Evolutionary conservation across 495 filamentous ascomycete species (phyloP), one percentile per base, ranked within the genome.

Genomic region (Sordaria brevicollis): DNA sequence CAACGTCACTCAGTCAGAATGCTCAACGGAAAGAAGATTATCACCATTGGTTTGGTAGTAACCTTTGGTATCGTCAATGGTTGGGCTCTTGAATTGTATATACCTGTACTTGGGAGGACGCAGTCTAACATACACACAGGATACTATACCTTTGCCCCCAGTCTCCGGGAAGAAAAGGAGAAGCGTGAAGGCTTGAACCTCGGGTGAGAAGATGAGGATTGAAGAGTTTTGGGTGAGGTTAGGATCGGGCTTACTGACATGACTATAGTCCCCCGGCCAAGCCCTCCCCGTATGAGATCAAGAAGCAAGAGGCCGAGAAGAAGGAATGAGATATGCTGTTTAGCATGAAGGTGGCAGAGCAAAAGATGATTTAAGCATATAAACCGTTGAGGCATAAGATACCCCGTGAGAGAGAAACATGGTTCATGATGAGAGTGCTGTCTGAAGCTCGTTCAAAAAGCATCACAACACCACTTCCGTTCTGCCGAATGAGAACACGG

Each of bases 141-240:
- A 19, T 78, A 79, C 67, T 84, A 81, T 70, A 76, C 79, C 4
- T 83, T 85, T 70, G 74, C 76, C 17, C 82, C 83, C 8, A 66
- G 71, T 25, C 71, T 85, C 4, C 76, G 76, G 71, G 80, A 81
- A 15, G 68, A 81, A 39, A 79, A 79, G 29, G 68, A 80, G 7
- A 72, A 76, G 35, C 65, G 68, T 54, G 73, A 80, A 2, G 71
- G 69, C 25, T 49, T 68, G 17, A 49, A 65, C 34, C n/a, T 72
- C 5, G 66, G 66, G 71, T 75, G 43, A 69, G 73, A 21, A 39
- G 25, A n/a, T 67, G 39, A 49, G 41, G 19, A 62, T 19, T 1
- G 65, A 33, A 62, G 7, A 34, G 25, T 15, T 9, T 6, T 49
- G 25, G 4, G 11, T 38, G 35, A 5, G 11, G 21, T 41, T 8